Conservation (phyloP, 2,329 filamentous ascomycete genomes). For the Sporothrix dimorphospora region DNA sequence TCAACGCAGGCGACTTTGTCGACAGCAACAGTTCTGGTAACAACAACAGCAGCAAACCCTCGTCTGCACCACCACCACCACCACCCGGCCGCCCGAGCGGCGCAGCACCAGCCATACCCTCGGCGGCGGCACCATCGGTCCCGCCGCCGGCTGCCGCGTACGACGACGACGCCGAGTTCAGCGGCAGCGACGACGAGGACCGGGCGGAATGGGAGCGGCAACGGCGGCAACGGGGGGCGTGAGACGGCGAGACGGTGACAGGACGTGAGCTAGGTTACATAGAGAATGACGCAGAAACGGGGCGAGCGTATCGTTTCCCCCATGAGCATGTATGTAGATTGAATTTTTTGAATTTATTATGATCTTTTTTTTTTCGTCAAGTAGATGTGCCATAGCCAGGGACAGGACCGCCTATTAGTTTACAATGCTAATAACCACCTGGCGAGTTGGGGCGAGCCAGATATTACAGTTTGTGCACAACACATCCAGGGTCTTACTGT, state of each 20-base stretch:
- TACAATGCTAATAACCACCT: background rate
- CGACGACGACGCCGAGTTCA: constrained; percentile 64
- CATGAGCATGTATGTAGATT: constrained; percentile 16
- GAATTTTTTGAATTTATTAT: background rate
- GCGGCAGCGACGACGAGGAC: constrained; percentile 67
- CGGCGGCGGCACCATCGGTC: constrained; percentile 29
- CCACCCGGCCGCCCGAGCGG: constrained; percentile 20
- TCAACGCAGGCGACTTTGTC: constrained; percentile 63
- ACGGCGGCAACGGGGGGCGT: constrained; percentile 39
- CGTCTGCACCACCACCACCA: background rate
- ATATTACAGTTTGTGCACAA: background rate
- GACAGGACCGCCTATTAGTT: background rate
- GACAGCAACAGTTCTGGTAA: constrained; percentile 36
- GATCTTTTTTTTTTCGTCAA: background rate
- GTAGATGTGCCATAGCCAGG: background rate
- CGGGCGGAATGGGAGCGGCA: constrained; percentile 63
- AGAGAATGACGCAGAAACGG: background rate
- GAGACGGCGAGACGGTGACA: background rate
- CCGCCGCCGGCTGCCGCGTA: constrained; percentile 34
- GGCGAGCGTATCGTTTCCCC: background rate
- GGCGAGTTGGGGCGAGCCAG: too few species aligned
- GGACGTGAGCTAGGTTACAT: background rate
- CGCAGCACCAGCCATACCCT: constrained; percentile 18
- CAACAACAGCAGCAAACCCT: constrained; percentile 29
- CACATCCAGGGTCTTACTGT: background rate